Base-by-base conservation (phyloP, 108 stramenopile species). In the Conticribra guillardii region DNA sequence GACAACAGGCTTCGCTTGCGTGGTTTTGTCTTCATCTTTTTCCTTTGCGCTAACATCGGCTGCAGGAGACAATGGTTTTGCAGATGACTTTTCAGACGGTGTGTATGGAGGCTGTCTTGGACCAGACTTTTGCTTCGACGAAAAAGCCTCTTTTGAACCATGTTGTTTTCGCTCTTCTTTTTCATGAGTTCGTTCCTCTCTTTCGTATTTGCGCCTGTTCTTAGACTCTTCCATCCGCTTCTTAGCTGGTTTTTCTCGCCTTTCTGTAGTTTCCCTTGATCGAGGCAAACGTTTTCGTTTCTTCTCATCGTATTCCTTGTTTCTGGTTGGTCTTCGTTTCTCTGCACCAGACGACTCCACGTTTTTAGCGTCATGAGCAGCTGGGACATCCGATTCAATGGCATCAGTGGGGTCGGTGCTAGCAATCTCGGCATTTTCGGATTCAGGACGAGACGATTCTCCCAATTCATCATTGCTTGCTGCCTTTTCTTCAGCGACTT, bases 21-120 rank as follows among this genome's bases (percentile, higher is more conserved):
- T 53, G 32, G 2, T 33, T 59, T 54, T 71, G 58, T 47, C 54
- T 46, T 19, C 37, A 23, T 41, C 0, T 59, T 21, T 56, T 34
- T 41, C 49, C 0, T 49, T 29, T 27, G 26, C 37, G 21, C 5
- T 33, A 53, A 26, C 52, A 28, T 22, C 24, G 26, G 26, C 23
- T 34, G 18, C 34, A 33, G n/a, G n/a, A n/a, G n/a, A n/a, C n/a
- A n/a, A n/a, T n/a, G 30, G 31, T 30, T 53, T 49, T 17, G 18
- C 56, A 41, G 8, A 5, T 11, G 37, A 41, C 11, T 41, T 41
- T 11, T 41, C 37, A 9, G 37, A 41, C 11, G 37, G 5, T 41
- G 11, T 11, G 11, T 41, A 9, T 41, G 37, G 5, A 41, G 5
- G 8, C 37, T 41, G 5, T 41, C 11, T 11, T 9, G 37, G 37